These are phyloP conservation scores for Paramecium sonneborni DNA, from an alignment of 73 alveolate species.

Conservation along the genomic window DNA sequence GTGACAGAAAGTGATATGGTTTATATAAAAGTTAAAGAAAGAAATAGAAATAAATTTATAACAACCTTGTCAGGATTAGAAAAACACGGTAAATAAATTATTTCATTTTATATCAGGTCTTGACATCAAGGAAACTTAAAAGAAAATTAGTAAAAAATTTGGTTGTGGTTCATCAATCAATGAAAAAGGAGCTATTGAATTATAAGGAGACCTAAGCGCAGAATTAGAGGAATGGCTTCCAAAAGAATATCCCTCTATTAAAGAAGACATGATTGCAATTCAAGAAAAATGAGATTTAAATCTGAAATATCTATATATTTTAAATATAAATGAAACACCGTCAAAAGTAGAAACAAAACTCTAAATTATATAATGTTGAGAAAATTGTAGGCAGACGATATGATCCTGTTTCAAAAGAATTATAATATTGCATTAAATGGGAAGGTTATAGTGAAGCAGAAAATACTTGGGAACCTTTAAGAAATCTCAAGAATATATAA, in stretches of 20 bases:
- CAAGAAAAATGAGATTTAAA: slow-evolving; percentile 14
- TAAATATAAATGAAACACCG: not conserved
- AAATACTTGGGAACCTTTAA: slow-evolving; percentile 42
- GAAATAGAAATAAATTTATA: not conserved
- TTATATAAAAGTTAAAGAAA: slow-evolving; percentile 22
- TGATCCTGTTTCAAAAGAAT: not conserved
- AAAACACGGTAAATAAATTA: slow-evolving; percentile 2
- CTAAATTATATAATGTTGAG: not conserved
- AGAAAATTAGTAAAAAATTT: slow-evolving; percentile 46
- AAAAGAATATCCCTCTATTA: slow-evolving; percentile 11
- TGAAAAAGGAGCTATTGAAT: not conserved
- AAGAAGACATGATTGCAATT: slow-evolving; percentile 26
- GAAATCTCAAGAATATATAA: not conserved
- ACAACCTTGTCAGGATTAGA: not conserved
- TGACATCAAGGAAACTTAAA: slow-evolving; percentile 19
- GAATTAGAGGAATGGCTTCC: slow-evolving; percentile 45
- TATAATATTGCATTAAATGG: slow-evolving; percentile 28
- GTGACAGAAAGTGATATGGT: not conserved
- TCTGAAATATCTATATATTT: not conserved
- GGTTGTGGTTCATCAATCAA: slow-evolving; percentile 42
- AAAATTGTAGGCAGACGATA: not conserved
- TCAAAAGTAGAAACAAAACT: not conserved
- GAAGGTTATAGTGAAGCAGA: not conserved
- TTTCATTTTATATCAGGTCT: not conserved
- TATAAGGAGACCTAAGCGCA: slow-evolving; percentile 16